Percentiles rank a stretch among this genome's conserved stretches.
Evolutionary conservation across 129 eudicot species (phyloP).

Genomic region (Dittrichia graveolens): DNA sequence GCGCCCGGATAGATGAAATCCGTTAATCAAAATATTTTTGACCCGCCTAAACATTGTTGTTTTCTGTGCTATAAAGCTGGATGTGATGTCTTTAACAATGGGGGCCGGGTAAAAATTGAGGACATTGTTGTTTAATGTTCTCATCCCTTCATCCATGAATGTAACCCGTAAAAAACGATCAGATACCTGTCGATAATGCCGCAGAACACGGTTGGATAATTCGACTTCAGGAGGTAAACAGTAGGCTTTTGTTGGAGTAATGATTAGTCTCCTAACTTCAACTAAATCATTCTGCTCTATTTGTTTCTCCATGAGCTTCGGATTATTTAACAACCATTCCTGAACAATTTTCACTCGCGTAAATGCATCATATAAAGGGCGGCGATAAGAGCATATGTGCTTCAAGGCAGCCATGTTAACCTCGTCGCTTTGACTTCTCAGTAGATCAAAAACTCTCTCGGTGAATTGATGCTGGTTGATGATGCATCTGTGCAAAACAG

Average conservation of each 20-base stretch:
- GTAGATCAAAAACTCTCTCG: background rate
- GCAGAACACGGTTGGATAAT: conserved; percentile 24
- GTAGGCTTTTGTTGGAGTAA: conserved; percentile 21
- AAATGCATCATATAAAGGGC: conserved; percentile 18
- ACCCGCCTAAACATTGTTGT: conserved; percentile 19
- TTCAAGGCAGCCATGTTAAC: conserved; percentile 18
- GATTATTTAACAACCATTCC: conserved; percentile 13
- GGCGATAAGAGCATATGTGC: conserved; percentile 11
- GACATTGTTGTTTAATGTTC: conserved; percentile 13
- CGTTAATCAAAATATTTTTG: background rate
- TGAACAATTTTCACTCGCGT: conserved; percentile 12
- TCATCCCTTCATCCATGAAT: conserved; percentile 26
- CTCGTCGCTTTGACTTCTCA: conserved; percentile 1
- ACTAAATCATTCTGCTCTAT: conserved; percentile 9
- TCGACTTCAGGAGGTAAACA: conserved; percentile 20
- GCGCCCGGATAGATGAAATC: conserved; percentile 18
- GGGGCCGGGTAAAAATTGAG: conserved; percentile 22
- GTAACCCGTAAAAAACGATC: conserved; percentile 19
- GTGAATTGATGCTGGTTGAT: conserved; percentile 23
- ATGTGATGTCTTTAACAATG: conserved; percentile 3
- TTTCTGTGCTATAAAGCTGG: conserved; percentile 1
- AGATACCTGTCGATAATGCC: conserved; percentile 6
- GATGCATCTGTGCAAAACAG: conserved; percentile 17
- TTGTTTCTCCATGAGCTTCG: conserved; percentile 11
- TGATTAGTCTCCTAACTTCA: conserved; percentile 17